Evolutionary conservation across 164 flowering plant genomes (phyloP).

Genomic region (grape (Vitis vinifera)): DNA sequence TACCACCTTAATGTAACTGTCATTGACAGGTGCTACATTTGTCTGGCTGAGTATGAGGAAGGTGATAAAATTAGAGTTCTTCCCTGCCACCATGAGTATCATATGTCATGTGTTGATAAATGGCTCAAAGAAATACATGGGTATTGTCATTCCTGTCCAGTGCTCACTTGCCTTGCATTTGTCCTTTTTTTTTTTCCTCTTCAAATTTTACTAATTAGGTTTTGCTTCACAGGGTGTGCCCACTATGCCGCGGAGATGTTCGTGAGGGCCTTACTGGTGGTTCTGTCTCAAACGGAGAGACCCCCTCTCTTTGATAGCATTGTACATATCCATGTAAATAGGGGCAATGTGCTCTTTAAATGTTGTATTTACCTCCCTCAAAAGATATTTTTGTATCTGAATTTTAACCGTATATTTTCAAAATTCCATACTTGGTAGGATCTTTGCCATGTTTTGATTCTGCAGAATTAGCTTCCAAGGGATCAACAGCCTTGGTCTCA

Average conservation of each 20-base stretch:
- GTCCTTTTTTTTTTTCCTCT: not conserved
- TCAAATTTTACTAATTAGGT: not conserved
- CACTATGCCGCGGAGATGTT: conserved; percentile 84
- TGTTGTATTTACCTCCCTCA: not conserved
- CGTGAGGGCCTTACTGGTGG: conserved; percentile 34
- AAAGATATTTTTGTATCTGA: not conserved
- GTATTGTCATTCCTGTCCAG: conserved; percentile 24
- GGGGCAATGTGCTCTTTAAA: conserved; percentile 1
- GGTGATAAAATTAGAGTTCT: conserved; percentile 74
- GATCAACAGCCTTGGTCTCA: too few relatives aligned
- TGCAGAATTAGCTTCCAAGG: too few relatives aligned
- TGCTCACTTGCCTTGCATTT: not conserved
- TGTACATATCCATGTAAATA: conserved; percentile 27
- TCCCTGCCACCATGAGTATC: conserved; percentile 81
- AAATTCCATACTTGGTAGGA: not conserved
- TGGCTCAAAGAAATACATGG: conserved; percentile 88
- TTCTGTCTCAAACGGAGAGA: conserved; percentile 27
- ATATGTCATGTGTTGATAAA: conserved; percentile 78
- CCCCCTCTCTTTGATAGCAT: conserved; percentile 14
- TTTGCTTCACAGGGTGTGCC: conserved; percentile 62
- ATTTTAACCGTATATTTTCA: not conserved
- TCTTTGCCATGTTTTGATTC: not conserved
- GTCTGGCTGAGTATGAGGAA: conserved; percentile 76
- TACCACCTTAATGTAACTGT: too few relatives aligned
- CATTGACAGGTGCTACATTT: conserved; percentile 67